Percentiles rank a stretch among this genome's conserved stretches.
phyloP scores from a whole-genome alignment of 495 filamentous ascomycete genomes.

The Aspergillus olivimuriae region DNA sequence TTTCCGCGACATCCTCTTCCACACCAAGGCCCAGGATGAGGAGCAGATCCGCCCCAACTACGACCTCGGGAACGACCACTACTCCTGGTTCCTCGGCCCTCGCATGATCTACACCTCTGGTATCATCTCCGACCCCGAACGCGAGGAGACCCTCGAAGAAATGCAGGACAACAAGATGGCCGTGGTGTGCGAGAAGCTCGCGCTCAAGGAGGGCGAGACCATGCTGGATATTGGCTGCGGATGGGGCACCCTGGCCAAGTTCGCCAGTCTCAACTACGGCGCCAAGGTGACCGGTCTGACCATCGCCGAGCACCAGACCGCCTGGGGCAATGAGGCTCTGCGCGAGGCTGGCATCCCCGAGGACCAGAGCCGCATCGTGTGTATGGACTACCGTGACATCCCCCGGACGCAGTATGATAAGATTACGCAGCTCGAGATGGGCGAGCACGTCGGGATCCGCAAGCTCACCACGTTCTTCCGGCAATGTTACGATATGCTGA shows the following conservation, averaged over 20 bases:
- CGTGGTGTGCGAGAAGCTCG: constrained; percentile 81
- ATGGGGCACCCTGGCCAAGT: constrained; percentile 80
- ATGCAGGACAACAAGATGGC: constrained; percentile 87
- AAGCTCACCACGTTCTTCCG: constrained; percentile 61
- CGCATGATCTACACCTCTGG: constrained; percentile 90
- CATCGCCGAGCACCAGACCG: constrained; percentile 76
- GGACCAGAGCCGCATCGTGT: constrained; percentile 50
- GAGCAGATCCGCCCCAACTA: constrained; percentile 86
- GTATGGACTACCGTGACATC: constrained; percentile 72
- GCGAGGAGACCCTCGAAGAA: constrained; percentile 74
- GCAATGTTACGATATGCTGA: constrained; percentile 78
- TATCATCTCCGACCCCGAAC: constrained; percentile 67
- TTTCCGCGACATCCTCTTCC: constrained; percentile 70
- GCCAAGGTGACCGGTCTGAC: constrained; percentile 74
- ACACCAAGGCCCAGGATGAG: constrained; percentile 75
- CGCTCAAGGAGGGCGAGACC: constrained; percentile 59
- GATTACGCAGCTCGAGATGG: constrained; percentile 88
- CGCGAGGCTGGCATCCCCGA: constrained; percentile 43
- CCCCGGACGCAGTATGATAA: constrained; percentile 67
- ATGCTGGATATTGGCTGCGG: constrained; percentile 83
- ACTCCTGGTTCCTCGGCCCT: constrained; percentile 82
- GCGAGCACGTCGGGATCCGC: constrained; percentile 80
- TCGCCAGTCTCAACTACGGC: constrained; percentile 71
- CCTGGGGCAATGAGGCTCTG: constrained; percentile 59
- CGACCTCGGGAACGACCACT: constrained; percentile 84